Evolutionary conservation across 768 basidiomycete species (phyloP), one percentile per base, ranked within the genome.

Genomic region (Serendipita vermifera): DNA sequence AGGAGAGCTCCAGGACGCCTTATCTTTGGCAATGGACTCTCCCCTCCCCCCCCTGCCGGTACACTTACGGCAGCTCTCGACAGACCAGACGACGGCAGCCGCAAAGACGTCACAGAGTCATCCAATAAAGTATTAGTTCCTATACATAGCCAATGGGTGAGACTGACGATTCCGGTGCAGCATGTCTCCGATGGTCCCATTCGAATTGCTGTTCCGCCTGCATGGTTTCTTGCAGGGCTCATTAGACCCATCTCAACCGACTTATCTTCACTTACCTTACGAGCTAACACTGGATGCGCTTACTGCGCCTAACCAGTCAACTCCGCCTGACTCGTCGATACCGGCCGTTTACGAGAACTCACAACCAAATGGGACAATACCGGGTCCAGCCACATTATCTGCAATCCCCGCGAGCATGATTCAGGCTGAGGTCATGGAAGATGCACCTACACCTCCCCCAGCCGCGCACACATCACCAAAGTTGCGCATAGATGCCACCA

Each of bases 31-130:
- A 0, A 77, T 84, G 35, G 69, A 74, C 5, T 73, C 79, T n/a
- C 62, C 69, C 13, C 56, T 70, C 5, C 61, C 56, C 29, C 56
- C n/a, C 32, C 58, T 59, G 48, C 9, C 57, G 33, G 31, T 26
- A 31, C 60, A 33, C 14, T 33, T 54, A 15, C 73, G 61, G 55
- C 14, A 58, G 38, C 55, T 55, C 61, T 38, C 59, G 36, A 27
- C 56, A 15, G 54, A 55, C 35, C 63, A 31, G 57, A 54, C 31
- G 56, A 59, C 41, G 17, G 62, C n/a, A n/a, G n/a, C 54, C 58
- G 57, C 82, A 57, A 90, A 87, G 64, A 90, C 87, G 1, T 88
- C 86, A 2, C 73, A 77, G 22, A 77, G 83, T 0, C 88, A 90
- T 68, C 88, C 89, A 5, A 85, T 93, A 65, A 87, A 89, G 86